A percentile compares a stretch with the other conserved stretches of the same genome.
Evolutionary conservation across 2,329 filamentous ascomycete genomes (phyloP).

Genomic region (Colletotrichum gloeosporioides): DNA sequence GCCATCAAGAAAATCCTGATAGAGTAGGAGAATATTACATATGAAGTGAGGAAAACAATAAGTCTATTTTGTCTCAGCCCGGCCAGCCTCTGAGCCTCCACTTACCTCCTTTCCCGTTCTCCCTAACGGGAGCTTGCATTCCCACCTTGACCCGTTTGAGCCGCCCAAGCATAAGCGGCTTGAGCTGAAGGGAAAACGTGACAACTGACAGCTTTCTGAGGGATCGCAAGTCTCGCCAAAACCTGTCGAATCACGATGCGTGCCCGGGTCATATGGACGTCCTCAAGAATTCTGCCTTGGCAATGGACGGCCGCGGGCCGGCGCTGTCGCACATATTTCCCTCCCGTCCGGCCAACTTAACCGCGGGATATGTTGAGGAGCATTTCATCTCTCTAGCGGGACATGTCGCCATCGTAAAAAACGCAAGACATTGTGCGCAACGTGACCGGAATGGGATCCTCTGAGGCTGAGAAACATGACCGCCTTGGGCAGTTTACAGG

Average conservation of each 20-base stretch:
- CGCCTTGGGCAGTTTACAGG: background rate
- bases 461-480: background rate
- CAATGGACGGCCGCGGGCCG: background rate
- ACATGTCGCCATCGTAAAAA: background rate
- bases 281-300: background rate
- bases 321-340: background rate
- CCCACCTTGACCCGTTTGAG: background rate
- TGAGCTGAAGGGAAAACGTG: background rate
- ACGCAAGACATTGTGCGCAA: background rate
- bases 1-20: background rate
- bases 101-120: constrained; percentile 2
- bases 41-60: background rate
- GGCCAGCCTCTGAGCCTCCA: background rate
- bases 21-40: background rate
- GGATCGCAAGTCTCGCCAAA: background rate
- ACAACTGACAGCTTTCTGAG: background rate
- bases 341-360: background rate
- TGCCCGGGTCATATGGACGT: background rate
- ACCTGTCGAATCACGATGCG: background rate
- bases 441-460: background rate
- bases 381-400: background rate
- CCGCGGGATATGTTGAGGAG: background rate
- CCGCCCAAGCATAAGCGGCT: background rate
- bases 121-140: background rate
- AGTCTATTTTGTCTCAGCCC: constrained; percentile 10